Evolutionary conservation across 495 filamentous ascomycete species (phyloP), one percentile per base, ranked within the genome.

Genomic region (Letharia columbiana): DNA sequence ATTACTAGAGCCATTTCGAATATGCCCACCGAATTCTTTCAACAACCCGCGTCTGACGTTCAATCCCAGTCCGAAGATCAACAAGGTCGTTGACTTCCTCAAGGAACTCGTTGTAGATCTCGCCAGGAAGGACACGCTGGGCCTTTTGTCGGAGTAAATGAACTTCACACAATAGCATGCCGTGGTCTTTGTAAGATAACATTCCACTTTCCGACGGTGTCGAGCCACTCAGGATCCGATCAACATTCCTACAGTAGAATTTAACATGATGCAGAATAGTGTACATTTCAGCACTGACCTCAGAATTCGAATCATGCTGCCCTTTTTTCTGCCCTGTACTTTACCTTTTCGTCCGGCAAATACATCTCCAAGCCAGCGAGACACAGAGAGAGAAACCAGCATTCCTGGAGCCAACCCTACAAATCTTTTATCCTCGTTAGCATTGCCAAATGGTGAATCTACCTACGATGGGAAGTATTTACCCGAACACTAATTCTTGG

Each of bases 401-500:
- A 96, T 80, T 4, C 94, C 91, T 15, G 94, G 94, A 1, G 94
- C 96, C 49, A 98, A 76, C 12, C 92, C 92, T 57, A 98, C 85
- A 72, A 98, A 96, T 4, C 86, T 86, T 63, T 45, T 40, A 50
- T 18, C 13, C 44, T 65, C 37, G 45, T 81, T 45, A 81, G 71
- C 59, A 50, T 66, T 31, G 37, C 20, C 8, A 20, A 35, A 39
- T 17, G 33, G 7, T 42, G 37, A 23, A 33, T 63, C n/a, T 40
- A 50, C 42, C 33, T 2, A 18, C 18, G 17, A 18, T n/a, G 49
- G 33, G 52, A 17, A 64, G 31, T 18, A 66, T 75, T 64, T 76
- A 85, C 72, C 91, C 94, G 78, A 98, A 98, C 40, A 98, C 90
- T 60, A 98, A 86, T 72, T 98, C 93, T 72, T 98, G 94, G 70